Base-by-base conservation (phyloP, 2,329 filamentous ascomycete genomes). In the Sporothrix phasma region DNA sequence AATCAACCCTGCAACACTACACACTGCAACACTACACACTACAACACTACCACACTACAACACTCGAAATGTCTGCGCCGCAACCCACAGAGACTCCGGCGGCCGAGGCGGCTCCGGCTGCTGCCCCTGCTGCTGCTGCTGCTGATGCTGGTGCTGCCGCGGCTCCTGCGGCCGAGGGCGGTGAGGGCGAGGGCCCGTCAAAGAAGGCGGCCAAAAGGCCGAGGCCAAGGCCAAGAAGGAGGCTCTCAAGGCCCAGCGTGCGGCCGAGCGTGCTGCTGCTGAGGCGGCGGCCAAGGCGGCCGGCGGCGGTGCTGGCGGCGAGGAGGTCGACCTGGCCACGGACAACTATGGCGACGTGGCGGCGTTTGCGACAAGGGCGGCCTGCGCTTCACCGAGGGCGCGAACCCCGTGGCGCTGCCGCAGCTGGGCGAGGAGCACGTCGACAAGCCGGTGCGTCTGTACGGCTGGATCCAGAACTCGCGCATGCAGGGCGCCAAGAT, bases 401-500 rank as follows among this genome's bases (percentile, higher is more conserved):
- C 83, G 54, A 77, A 83, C 64, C 78, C 82, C 64, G 79, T 86
- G 66, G 77, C 85, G 64, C 80, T 96, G 45, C 81, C 82, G 64
- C 78, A 81, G 60, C 77, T 95, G n/a, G 76, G 79, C 62, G 85
- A 90, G 58, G 78, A 82, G 62, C 78, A 88, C 74, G 76, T 87
- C 51, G 88, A 85, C 70, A 86, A 89, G 77, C 84, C 84, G 34
- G 82, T 97, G 69, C 86, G 85, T 51, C 81, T 97, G 71, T 84
- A 91, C 43, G 90, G 85, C 34, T 90, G 89, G 80, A 83, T 97
- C 45, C 90, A 96, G 75, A 97, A 96, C 78, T 85, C 89, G 37
- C 85, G 93, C 69, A 87, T 88, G 70, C 93, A 97, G 78, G 88
- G 89, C 66, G 91, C 92, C 69, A 96, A 96, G 80, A 88, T 97